Base-by-base conservation (phyloP, 1,284 basidiomycete species). In the Somion occarium region DNA sequence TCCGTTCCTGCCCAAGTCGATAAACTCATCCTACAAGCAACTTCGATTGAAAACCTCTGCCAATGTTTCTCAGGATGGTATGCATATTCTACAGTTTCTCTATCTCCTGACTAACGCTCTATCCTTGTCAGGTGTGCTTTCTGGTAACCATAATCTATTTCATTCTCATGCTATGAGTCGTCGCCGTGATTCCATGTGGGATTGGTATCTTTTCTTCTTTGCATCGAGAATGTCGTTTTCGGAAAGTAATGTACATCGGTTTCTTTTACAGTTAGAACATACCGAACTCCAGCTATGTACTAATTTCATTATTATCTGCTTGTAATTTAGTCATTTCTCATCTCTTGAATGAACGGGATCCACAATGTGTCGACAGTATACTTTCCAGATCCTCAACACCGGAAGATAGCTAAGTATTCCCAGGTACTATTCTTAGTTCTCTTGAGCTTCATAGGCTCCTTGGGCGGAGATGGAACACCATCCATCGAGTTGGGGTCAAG, bases 1-100 rank as follows among this genome's bases (percentile, higher is more conserved):
- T 74, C 77, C 23, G 88, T 96, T 22, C 73, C 78, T 44, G 79
- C 77, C 18, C 94, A 98, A 67, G 93, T 96, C 19, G 91, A 94
- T 64, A 89, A 89, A 65, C 76, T 98, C 48, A 97, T 98, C 57
- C 76, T 83, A 54, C 92, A 97, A 67, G 92, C 94, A 5, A 96
- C 90, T 4, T 87, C 88, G 11, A 73, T 96, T 44, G 93, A 97
- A 69, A 96, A 97, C 66, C 80, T 98, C 2, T 96, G 93, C 67
- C 93, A 95, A 64, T 93, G 91, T 61, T 98, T 97, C 73, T 92
- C 93, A 56, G 94, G 94, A 67, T 97, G 94, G 95, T 91, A 67
- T 55, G 74, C n/a, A n/a, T n/a, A n/a, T 61, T 4, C 13, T 20
- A 2, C 24, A 27, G 24, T 13, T 23, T 26, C 12, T 41, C 7